Conservation (phyloP, 1,139 yeast genomes). For the Taphrina deformans region DNA sequence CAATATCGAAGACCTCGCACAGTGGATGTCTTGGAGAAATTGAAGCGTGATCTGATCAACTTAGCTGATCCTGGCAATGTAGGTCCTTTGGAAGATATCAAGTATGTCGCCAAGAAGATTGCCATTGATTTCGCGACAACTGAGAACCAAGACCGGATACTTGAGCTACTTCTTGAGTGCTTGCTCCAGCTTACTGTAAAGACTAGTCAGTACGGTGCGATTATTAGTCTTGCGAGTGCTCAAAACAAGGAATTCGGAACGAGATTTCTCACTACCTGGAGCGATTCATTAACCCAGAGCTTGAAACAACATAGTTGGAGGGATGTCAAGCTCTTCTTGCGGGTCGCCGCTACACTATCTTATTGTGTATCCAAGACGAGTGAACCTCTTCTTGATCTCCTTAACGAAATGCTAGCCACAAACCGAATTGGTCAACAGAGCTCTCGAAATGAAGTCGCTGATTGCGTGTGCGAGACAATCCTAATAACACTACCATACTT, state of each 20-base stretch:
- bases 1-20: constrained; percentile 28
- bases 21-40: constrained; percentile 9
- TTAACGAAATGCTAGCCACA: constrained; percentile 55
- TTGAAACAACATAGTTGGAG: constrained; percentile 60
- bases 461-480: constrained; percentile 46
- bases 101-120: constrained; percentile 35
- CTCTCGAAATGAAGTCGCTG: constrained; percentile 59
- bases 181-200: constrained; percentile 88
- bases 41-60: constrained; percentile 29
- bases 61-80: constrained; percentile 24
- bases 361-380: constrained; percentile 55
- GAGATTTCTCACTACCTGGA: constrained; percentile 66
- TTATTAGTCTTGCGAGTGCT: constrained; percentile 67
- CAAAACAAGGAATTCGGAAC: constrained; percentile 66
- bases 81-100: constrained; percentile 34
- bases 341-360: constrained; percentile 69
- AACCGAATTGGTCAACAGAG: constrained; percentile 44
- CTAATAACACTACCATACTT: constrained; percentile 67
- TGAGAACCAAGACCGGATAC: constrained; percentile 30
- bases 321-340: constrained; percentile 64
- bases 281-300: constrained; percentile 61
- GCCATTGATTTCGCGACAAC: constrained; percentile 35
- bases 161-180: constrained; percentile 12
- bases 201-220: constrained; percentile 66
- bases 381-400: constrained; percentile 51